phyloP scores from a whole-genome alignment of 768 basidiomycete species.

The Cubamyces sp. region DNA sequence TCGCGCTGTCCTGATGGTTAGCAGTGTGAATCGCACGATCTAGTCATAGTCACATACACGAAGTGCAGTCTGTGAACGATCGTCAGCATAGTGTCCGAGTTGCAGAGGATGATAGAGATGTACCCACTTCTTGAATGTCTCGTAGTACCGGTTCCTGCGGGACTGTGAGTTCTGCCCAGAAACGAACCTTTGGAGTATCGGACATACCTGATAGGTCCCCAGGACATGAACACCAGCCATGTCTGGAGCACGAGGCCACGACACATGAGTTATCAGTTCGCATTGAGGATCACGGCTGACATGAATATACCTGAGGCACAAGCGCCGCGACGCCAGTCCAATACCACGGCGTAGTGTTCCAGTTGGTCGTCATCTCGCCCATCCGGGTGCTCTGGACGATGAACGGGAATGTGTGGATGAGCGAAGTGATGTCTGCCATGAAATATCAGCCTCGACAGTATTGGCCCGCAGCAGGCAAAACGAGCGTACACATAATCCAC shows the following conservation, averaged over 20 bases:
- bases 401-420: constrained; percentile 42
- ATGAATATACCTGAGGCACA: constrained; percentile 34
- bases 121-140: constrained; percentile 38
- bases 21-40: background rate
- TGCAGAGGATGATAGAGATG: too few species aligned
- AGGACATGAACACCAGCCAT: constrained; percentile 36
- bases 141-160: constrained; percentile 36
- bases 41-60: constrained; percentile 18
- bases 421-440: constrained; percentile 36
- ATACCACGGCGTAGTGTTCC: constrained; percentile 31
- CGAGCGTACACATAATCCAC: constrained; percentile 38
- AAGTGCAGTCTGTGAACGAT: constrained; percentile 24
- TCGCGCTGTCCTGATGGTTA: constrained; percentile 26
- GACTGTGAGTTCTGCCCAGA: background rate
- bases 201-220: constrained; percentile 32
- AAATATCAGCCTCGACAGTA: background rate
- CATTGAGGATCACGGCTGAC: background rate
- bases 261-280: background rate
- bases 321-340: constrained; percentile 41
- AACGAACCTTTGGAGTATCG: background rate
- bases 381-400: constrained; percentile 33
- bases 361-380: constrained; percentile 32
- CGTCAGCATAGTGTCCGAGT: too few species aligned
- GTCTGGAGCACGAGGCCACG: constrained; percentile 22
- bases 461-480: background rate